Conservation (phyloP, 192 early-diverging fungal genomes). For the Entomortierella lignicola region DNA sequence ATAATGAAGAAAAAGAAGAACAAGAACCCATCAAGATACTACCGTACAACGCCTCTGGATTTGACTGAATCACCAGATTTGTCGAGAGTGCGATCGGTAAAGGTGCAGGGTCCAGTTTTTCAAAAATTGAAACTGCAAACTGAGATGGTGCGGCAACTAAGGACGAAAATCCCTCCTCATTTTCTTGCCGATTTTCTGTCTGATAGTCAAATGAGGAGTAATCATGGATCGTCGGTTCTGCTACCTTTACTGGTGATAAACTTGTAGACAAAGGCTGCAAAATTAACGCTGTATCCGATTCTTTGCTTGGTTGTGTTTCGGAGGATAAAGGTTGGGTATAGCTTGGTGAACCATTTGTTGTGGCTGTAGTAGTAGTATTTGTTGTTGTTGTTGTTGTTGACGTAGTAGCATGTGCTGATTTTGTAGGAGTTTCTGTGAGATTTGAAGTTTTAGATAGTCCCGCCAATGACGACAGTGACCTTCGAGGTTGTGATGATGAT, state of each 20-base stretch:
- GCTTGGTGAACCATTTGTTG: too few species aligned
- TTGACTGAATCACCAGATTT: not conserved
- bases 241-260: too few species aligned
- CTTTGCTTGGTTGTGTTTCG: too few species aligned
- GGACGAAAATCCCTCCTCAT: too few species aligned
- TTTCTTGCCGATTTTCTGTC: too few species aligned
- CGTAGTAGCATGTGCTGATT: not conserved
- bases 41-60: not conserved
- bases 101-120: conserved; percentile 17
- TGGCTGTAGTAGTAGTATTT: too few species aligned
- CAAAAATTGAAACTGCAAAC: conserved; percentile 46
- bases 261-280: too few species aligned
- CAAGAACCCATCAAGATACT: not conserved
- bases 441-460: not conserved
- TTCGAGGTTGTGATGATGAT: not conserved
- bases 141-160: conserved; percentile 37
- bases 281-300: too few species aligned
- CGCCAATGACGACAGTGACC: not conserved
- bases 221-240: too few species aligned
- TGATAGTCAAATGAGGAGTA: not conserved
- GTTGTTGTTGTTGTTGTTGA: too few species aligned
- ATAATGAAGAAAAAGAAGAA: not conserved
- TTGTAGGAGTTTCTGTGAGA: too few species aligned
- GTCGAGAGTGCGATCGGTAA: conserved; percentile 8
- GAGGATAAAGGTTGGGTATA: too few species aligned